These are phyloP conservation scores for Backusella sp. DNA, from an alignment of 192 early-diverging fungal genomes.

Conservation along the genomic window DNA sequence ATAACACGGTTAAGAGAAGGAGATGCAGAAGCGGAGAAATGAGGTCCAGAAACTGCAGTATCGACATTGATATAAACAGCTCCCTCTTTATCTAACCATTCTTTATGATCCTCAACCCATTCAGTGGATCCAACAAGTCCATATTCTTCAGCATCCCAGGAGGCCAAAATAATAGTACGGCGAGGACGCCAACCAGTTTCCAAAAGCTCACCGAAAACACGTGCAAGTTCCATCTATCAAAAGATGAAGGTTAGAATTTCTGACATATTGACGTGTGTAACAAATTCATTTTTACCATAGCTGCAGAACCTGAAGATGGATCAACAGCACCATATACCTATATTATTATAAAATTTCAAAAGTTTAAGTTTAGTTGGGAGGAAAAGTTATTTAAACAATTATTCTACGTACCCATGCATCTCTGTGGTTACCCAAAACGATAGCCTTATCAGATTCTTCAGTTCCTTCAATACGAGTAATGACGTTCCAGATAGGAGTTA, in stretches of 20 bases:
- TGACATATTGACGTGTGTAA: background rate
- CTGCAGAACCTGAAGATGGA: slow-evolving; percentile 60
- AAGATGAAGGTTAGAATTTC: background rate
- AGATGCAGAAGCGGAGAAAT: slow-evolving; percentile 51
- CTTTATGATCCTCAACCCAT: slow-evolving; percentile 66
- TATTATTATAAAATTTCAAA: background rate
- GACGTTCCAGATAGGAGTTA: slow-evolving; percentile 62
- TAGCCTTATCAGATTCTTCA: slow-evolving; percentile 51
- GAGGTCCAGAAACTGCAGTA: slow-evolving; percentile 47
- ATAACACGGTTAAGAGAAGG: slow-evolving; percentile 54
- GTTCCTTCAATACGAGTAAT: slow-evolving; percentile 61
- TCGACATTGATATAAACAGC: slow-evolving; percentile 65
- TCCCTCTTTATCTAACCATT: slow-evolving; percentile 55
- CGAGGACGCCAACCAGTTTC: slow-evolving; percentile 64
- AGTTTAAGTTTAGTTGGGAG: background rate
- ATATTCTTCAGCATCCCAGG: slow-evolving; percentile 76
- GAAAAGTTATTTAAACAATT: background rate
- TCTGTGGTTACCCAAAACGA: slow-evolving; percentile 59
- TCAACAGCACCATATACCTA: slow-evolving; percentile 59
- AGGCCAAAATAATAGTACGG: slow-evolving; percentile 61
- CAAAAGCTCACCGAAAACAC: slow-evolving; percentile 53
- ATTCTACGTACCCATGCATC: slow-evolving; percentile 57
- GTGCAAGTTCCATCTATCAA: slow-evolving; percentile 49
- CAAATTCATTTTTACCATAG: slow-evolving; percentile 33
- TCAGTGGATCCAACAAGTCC: slow-evolving; percentile 67